A percentile compares a stretch with the other conserved stretches of the same genome.
Evolutionary conservation across 75 land plant genomes (phyloP).

Genomic region (Pinus taeda): DNA sequence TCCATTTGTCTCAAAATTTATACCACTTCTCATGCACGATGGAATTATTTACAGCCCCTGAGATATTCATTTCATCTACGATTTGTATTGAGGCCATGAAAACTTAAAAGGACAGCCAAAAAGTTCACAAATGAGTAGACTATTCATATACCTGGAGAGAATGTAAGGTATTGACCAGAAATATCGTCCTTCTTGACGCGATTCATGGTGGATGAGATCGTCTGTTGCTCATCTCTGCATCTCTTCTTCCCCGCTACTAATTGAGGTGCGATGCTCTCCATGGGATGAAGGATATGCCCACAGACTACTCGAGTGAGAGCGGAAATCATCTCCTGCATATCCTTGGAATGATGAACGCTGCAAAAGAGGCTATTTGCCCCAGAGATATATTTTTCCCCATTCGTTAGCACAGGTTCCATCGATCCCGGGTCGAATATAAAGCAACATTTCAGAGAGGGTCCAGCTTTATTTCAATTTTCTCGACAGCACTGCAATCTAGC

Average conservation of each 20-base stretch:
- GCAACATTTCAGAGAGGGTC: too few relatives aligned
- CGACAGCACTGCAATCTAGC: too few relatives aligned
- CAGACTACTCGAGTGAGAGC: background rate
- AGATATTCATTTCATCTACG: too few relatives aligned
- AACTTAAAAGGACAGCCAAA: too few relatives aligned
- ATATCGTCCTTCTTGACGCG: background rate
- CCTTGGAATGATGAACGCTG: conserved; percentile 16
- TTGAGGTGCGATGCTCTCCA: background rate
- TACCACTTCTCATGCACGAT: too few relatives aligned
- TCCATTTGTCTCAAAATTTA: too few relatives aligned
- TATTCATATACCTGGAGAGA: too few relatives aligned
- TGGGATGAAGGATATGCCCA: background rate
- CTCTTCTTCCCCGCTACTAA: background rate
- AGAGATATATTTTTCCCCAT: conserved; percentile 7
- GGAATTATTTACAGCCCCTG: too few relatives aligned
- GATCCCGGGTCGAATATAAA: too few relatives aligned
- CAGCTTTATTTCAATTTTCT: too few relatives aligned
- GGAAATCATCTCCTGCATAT: background rate
- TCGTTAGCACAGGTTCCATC: background rate
- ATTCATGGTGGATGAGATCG: background rate
- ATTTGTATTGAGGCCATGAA: too few relatives aligned
- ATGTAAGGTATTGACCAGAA: background rate
- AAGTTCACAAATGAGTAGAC: too few relatives aligned
- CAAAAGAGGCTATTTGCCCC: conserved; percentile 21
- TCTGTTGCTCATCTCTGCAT: background rate